Base-by-base conservation (phyloP, 208 protist species). In the Acanthamoeba castellanii region DNA sequence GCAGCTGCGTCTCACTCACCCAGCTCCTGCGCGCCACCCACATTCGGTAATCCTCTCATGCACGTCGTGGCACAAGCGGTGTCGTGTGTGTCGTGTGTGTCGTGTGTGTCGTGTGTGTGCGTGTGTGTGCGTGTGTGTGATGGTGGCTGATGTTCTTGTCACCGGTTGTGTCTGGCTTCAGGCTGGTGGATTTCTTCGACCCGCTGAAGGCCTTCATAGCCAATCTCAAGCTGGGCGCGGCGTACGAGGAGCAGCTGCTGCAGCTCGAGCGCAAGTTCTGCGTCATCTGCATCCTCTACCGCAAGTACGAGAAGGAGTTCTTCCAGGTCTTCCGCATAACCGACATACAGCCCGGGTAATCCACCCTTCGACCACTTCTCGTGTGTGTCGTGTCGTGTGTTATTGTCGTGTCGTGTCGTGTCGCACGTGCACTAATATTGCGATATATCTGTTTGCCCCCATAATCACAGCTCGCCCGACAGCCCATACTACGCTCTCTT, bases 231-330 rank as follows among this genome's bases (percentile, higher is more conserved):
- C 55, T 92, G 30, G 85, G 85, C 34, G 4, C 52, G 37, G 59
- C 37, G 22, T 25, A 92, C 30, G 85, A 92, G n/a, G 59, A 92
- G 61, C 85, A 92, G 27, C 85, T 92, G 22, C 59, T 76, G 37
- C 55, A 68, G 42, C 64, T 92, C 37, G 85, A 92, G 85, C 55
- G 85, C 32, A 92, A 92, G 64, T 92, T 92, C 37, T 68, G 55
- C 64, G 64, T 92, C 18, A 92, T 92, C 20, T 92, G 59, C 85
- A 92, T 92, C n/a, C 64, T 92, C 59, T 92, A 92, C 34, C 14
- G 37, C 22, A 92, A 92, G 59, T 92, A 92, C 64, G 85, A 92
- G 85, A 92, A 92, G 59, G 85, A 92, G 45, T 92, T 92, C 85
- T 47, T 76, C 32, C 52, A 92, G 6, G 55, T 74, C 22, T 92